Evolutionary conservation across 2,329 filamentous ascomycete species (phyloP), one percentile per base, ranked within the genome.

Genomic region (Parastagonospora nodorum): DNA sequence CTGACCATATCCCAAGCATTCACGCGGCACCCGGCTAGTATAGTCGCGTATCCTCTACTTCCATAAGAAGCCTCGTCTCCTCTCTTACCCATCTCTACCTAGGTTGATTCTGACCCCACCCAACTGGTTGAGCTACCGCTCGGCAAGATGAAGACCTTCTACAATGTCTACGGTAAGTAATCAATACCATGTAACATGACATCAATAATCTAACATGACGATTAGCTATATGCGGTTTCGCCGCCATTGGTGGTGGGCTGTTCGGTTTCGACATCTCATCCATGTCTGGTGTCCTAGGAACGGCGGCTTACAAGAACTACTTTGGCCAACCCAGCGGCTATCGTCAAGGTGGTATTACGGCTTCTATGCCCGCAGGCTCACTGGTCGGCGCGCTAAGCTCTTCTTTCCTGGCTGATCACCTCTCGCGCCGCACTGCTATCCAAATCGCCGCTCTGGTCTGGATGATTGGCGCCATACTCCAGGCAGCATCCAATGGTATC

Each of bases 221-320:
- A 9, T 8, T 16, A 45, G 35, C 43, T 29, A 57, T 86, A 55
- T 87, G 84, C 69, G 75, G 74, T 52, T 85, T 87, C 64, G 84
- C 84, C 66, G 82, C 84, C 64, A 83, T 87, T 55, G 84, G 72
- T 31, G 73, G 73, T 47, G 70, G 58, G 2, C 62, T 75, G 10
- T 74, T 75, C 45, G 73, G 73, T 47, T 74, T 75, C 58, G 73
- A 75, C 42, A 74, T 75, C 56, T 67, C 64, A 6, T 74, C 71
- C 37, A 75, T 74, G 73, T 68, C 63, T 10, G 73, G 72, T 49
- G 72, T 74, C 19, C 49, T 75, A 9, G 73, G 71, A 19, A 74
- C 71, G 10, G 63, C 69, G 8, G 73, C 68, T 4, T 75, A 75
- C 59, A 61, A 64, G 51, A 62, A 63, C 30, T 76, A 75, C 57